Evolutionary conservation across 2,329 filamentous ascomycete species (phyloP).

Genomic region (Ophiognomonia clavigignenti-juglandacearum): DNA sequence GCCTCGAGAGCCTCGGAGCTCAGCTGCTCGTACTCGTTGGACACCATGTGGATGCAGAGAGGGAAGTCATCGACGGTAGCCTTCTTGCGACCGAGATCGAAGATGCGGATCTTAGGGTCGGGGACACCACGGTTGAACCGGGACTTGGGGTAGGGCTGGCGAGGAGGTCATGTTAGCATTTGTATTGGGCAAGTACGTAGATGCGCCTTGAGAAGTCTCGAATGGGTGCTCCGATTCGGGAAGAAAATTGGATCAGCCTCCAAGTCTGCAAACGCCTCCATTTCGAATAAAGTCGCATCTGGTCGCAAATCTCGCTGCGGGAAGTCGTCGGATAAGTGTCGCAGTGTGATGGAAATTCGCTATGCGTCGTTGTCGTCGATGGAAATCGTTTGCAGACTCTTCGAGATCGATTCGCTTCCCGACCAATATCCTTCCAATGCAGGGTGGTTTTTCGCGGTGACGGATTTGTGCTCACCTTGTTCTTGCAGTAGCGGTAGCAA

Average conservation of each 20-base stretch:
- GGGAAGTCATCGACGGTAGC: slow-evolving; percentile 99
- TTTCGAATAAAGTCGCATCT: background rate
- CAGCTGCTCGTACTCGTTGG: slow-evolving; percentile 99
- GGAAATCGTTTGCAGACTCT: background rate
- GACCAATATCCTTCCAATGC: background rate
- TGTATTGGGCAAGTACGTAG: background rate
- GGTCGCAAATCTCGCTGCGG: background rate
- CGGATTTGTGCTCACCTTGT: slow-evolving; percentile 83
- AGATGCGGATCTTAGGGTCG: slow-evolving; percentile 86
- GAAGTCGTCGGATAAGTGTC: background rate
- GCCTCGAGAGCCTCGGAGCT: slow-evolving; percentile 99
- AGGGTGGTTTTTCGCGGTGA: too few species aligned
- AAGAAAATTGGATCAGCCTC: background rate
- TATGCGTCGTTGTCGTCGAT: background rate
- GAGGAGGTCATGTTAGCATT: slow-evolving; percentile 54
- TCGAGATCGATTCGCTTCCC: background rate
- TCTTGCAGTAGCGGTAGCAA: slow-evolving; percentile 99
- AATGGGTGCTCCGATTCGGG: background rate
- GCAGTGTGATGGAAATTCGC: background rate
- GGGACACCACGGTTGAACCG: slow-evolving; percentile 99
- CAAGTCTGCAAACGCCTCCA: slow-evolving; percentile 1
- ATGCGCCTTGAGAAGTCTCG: background rate
- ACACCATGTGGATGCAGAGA: slow-evolving; percentile 97
- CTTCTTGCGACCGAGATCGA: slow-evolving; percentile 97
- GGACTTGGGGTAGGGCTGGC: slow-evolving; percentile 95